Evolutionary conservation across 2,329 filamentous ascomycete species (phyloP).

Genomic region (Achaetomium macrosporum): DNA sequence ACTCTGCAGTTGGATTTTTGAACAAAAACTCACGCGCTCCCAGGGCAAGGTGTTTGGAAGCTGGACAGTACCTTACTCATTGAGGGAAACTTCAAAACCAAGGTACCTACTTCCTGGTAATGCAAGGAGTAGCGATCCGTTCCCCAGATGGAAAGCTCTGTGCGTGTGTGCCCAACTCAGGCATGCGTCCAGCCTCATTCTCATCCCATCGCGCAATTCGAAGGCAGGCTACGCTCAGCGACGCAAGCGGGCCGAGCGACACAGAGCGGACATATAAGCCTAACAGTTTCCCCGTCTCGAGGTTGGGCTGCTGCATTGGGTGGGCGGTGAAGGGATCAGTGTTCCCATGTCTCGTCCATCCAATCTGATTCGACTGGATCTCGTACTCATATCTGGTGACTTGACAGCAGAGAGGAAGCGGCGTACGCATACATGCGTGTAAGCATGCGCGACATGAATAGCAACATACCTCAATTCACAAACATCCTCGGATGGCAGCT

Average conservation of each 20-base stretch:
- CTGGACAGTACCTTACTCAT: too few relatives aligned
- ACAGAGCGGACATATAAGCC: too few relatives aligned
- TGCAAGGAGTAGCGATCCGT: background rate
- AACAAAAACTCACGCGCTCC: too few relatives aligned
- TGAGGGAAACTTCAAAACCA: too few relatives aligned
- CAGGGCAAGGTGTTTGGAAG: too few relatives aligned
- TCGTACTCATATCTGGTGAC: conserved; percentile 4
- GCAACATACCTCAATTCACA: background rate
- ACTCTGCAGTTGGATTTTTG: background rate
- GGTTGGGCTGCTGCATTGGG: background rate
- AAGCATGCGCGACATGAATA: background rate
- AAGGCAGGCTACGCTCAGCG: conserved; percentile 7
- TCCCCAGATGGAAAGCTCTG: conserved; percentile 8
- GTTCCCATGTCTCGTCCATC: background rate
- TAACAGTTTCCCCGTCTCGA: background rate
- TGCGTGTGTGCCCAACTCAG: background rate
- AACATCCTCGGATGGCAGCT: too few relatives aligned
- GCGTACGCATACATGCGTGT: background rate
- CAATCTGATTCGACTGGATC: background rate
- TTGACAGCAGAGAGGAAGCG: background rate
- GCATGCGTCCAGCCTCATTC: conserved; percentile 1
- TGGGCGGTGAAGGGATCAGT: conserved; percentile 2
- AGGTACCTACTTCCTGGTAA: background rate
- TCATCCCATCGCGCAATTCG: conserved; percentile 14
- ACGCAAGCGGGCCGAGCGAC: background rate